These are phyloP conservation scores for Kwoniella pini DNA, from an alignment of 768 basidiomycete species.

Conservation along the genomic window DNA sequence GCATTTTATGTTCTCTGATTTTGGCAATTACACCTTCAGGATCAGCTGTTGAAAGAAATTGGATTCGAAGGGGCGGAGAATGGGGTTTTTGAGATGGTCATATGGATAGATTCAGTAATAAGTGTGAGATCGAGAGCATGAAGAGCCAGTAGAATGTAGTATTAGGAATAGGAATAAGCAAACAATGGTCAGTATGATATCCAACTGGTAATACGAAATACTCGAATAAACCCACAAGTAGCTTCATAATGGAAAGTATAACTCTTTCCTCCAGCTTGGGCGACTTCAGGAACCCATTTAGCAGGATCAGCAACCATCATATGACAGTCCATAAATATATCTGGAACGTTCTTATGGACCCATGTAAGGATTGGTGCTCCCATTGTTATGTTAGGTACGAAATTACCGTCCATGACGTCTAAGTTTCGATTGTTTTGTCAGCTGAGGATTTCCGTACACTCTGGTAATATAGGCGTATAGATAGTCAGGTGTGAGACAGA, in stretches of 20 bases:
- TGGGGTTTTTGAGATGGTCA: no score
- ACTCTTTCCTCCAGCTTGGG: conserved; percentile 87
- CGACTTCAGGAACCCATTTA: conserved; percentile 95
- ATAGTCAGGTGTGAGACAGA: not conserved
- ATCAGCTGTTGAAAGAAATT: conserved; percentile 18
- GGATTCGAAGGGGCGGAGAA: no score
- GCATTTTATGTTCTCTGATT: conserved; percentile 84
- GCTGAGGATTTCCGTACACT: not conserved
- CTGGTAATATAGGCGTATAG: not conserved
- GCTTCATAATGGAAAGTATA: conserved; percentile 98
- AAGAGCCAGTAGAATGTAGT: not conserved
- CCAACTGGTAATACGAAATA: no score
- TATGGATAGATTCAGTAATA: no score
- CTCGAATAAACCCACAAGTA: conserved; percentile 62
- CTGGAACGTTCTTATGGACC: conserved; percentile 81
- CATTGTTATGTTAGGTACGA: conserved; percentile 98
- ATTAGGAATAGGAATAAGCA: no score
- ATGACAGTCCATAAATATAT: conserved; percentile 99
- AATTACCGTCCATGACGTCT: conserved; percentile 99
- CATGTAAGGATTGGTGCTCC: conserved; percentile 86
- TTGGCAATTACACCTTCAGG: conserved; percentile 68
- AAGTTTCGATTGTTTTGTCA: not conserved
- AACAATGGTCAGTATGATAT: no score
- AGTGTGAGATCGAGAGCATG: not conserved
- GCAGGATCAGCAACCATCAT: conserved; percentile 99